Conservation (phyloP, 2,329 filamentous ascomycete species). For the Arthrobotrys iridis region DNA sequence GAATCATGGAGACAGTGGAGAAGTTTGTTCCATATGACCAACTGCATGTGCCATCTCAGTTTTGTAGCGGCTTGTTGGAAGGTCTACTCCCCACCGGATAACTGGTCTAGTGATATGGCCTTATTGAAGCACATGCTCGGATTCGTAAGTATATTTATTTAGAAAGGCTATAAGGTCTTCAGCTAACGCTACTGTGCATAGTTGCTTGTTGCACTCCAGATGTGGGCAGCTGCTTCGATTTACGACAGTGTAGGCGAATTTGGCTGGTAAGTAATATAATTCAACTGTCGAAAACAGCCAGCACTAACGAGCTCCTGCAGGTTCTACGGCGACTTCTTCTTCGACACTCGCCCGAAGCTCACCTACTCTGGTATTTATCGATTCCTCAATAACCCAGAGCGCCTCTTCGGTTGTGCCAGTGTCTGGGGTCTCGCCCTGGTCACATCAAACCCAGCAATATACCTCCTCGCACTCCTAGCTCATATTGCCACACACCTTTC, state of each 20-base stretch:
- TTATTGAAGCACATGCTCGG: constrained; percentile 89
- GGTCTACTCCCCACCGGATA: constrained; percentile 85
- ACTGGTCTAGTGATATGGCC: constrained; percentile 87
- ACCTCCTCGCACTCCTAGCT: constrained; percentile 83
- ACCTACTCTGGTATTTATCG: constrained; percentile 98
- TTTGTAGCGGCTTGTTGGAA: constrained; percentile 95
- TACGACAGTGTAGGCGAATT: constrained; percentile 97
- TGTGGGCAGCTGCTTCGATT: constrained; percentile 92
- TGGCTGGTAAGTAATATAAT: constrained; percentile 71
- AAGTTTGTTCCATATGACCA: constrained; percentile 90
- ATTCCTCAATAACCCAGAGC: constrained; percentile 96
- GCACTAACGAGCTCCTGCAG: neutral
- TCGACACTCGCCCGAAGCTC: constrained; percentile 79
- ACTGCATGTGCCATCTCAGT: constrained; percentile 86
- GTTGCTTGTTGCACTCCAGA: constrained; percentile 80
- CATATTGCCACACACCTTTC: constrained; percentile 87
- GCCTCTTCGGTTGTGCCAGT: constrained; percentile 91
- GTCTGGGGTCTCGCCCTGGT: constrained; percentile 95
- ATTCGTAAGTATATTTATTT: constrained; percentile 61
- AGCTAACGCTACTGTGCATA: neutral
- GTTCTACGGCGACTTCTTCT: constrained; percentile 97
- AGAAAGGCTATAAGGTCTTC: neutral
- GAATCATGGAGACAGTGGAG: constrained; percentile 99
- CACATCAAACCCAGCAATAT: constrained; percentile 86
- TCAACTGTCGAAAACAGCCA: neutral